A percentile compares a stretch with the other conserved stretches of the same genome.
phyloP scores from a whole-genome alignment of 768 basidiomycete genomes.

The Podaxis rugospora region DNA sequence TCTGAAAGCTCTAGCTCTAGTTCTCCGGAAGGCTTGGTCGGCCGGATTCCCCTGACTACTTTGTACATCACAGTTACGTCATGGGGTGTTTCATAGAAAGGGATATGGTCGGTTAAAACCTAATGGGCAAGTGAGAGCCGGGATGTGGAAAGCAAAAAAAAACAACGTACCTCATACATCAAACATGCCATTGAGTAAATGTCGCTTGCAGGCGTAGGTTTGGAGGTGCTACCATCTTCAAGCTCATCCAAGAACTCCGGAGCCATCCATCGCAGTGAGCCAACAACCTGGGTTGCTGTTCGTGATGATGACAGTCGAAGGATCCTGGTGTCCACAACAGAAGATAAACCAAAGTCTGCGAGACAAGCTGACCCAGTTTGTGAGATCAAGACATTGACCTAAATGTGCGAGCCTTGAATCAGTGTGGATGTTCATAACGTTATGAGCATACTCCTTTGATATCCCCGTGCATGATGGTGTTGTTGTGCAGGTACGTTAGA shows the following conservation, averaged over 20 bases:
- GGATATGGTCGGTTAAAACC: constrained; percentile 18
- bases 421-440: background rate
- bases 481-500: constrained; percentile 13
- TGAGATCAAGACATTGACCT: background rate
- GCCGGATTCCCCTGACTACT: constrained; percentile 14
- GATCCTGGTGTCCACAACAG: background rate
- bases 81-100: constrained; percentile 15
- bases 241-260: constrained; percentile 7
- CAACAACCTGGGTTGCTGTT: background rate
- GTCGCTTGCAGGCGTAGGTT: constrained; percentile 9
- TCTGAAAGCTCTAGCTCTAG: background rate
- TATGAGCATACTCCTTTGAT: constrained; percentile 16
- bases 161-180: constrained; percentile 14
- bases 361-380: background rate
- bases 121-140: background rate
- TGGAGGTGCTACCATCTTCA: background rate
- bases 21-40: constrained; percentile 5
- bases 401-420: background rate
- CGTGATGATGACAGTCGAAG: background rate
- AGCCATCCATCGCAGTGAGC: background rate
- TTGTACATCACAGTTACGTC: constrained; percentile 15
- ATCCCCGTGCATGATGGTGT: constrained; percentile 16
- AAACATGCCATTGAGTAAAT: constrained; percentile 17
- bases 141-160: background rate
- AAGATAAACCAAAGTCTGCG: constrained; percentile 1